phyloP scores from a whole-genome alignment of 2,329 filamentous ascomycete genomes.

The Didymella pinodella region DNA sequence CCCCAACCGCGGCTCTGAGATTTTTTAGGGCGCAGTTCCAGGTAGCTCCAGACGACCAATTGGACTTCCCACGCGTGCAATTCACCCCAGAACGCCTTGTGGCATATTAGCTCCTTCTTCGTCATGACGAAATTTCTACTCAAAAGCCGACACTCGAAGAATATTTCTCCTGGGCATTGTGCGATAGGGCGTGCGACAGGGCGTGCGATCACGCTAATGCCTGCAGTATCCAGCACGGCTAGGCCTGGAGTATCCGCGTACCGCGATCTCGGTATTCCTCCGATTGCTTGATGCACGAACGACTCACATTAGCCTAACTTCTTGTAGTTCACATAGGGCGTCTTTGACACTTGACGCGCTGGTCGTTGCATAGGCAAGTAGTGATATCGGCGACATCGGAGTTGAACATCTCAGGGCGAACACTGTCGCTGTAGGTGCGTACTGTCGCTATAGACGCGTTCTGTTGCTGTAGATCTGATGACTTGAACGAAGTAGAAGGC shows the following conservation, averaged over 20 bases:
- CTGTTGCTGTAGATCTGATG: neutral
- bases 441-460: neutral
- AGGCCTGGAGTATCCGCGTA: conserved; percentile 32
- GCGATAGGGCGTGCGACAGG: conserved; percentile 33
- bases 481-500: neutral
- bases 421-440: neutral
- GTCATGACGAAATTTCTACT: conserved; percentile 14
- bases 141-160: conserved; percentile 7
- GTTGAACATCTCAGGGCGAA: neutral
- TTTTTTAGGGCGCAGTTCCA: conserved; percentile 9
- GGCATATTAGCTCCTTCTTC: neutral
- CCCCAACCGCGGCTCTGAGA: conserved; percentile 14
- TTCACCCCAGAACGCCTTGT: neutral
- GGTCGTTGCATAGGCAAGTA: conserved; percentile 2
- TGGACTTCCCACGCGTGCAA: neutral
- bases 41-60: conserved; percentile 7
- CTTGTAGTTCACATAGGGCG: conserved; percentile 14
- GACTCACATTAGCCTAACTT: conserved; percentile 25
- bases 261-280: conserved; percentile 18
- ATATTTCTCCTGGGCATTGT: conserved; percentile 12
- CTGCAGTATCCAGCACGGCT: conserved; percentile 16
- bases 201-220: conserved; percentile 26
- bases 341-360: neutral
- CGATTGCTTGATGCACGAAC: conserved; percentile 23
- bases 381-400: conserved; percentile 19